phyloP scores from a whole-genome alignment of 352 stramenopile species.

The Saprolegnia parasitica region DNA sequence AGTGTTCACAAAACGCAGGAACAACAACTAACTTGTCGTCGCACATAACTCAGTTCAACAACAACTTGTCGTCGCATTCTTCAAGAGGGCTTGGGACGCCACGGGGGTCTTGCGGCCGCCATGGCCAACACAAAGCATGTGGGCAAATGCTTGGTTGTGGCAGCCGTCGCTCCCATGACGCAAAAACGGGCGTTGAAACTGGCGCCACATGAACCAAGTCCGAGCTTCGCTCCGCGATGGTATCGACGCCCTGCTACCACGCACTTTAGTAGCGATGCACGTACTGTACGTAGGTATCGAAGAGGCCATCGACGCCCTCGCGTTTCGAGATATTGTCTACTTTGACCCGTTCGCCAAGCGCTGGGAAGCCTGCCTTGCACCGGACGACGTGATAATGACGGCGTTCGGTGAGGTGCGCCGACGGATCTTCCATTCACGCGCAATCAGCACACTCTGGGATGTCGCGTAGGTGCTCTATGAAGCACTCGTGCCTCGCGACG shows the following conservation, averaged over 20 bases:
- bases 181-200: too few relatives aligned
- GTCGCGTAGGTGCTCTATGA: slow-evolving; percentile 41
- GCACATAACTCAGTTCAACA: too few relatives aligned
- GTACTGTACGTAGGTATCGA: slow-evolving; percentile 39
- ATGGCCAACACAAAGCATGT: neutral
- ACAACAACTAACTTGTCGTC: too few relatives aligned
- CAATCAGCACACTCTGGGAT: neutral
- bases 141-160: neutral
- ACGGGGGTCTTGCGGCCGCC: too few relatives aligned
- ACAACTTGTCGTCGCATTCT: too few relatives aligned
- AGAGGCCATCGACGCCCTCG: slow-evolving; percentile 48
- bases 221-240: slow-evolving; percentile 21
- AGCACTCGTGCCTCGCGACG: slow-evolving; percentile 44
- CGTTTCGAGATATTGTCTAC: slow-evolving; percentile 45
- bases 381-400: slow-evolving; percentile 31
- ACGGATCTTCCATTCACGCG: too few relatives aligned
- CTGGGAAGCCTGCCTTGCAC: slow-evolving; percentile 45
- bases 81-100: neutral
- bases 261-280: too few relatives aligned
- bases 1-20: neutral
- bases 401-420: neutral
- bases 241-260: too few relatives aligned
- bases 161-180: too few relatives aligned
- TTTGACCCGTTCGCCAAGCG: slow-evolving; percentile 39
- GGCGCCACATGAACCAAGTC: slow-evolving; percentile 13